Evolutionary conservation across 78 protist genomes (phyloP), one percentile per base, ranked within the genome.

Genomic region (Polysphondylium violaceum): DNA sequence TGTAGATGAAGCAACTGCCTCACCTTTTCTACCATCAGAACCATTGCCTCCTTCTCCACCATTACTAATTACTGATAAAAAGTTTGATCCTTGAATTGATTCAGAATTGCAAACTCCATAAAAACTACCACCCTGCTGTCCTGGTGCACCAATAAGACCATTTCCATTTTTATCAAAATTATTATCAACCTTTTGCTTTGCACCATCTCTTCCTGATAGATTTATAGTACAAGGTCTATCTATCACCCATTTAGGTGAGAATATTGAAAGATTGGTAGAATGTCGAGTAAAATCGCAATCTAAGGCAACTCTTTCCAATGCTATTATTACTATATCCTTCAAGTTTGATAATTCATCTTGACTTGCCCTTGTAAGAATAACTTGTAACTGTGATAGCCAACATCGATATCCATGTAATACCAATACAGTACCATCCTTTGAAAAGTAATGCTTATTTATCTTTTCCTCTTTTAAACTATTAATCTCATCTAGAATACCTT

Each of bases 11-110:
- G n/a, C n/a, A n/a, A n/a, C n/a, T n/a, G n/a, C n/a, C n/a, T 11
- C 53, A 58, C 64, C 14, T 21, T 21, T n/a, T 21, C 64, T n/a
- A 58, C 64, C 14, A 58, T 21, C 64, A 19, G 8, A 14, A 58
- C 64, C 64, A 58, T 58, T 58, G 19, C 64, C 14, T 19, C 64
- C 64, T 14, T 21, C 19, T 19, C 23, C 64, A 58, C 64, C 64
- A 58, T 47, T 47, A 11, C 53, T 14, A 47, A 47, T 47, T 14
- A 47, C 53, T 47, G 53, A 47, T 47, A 47, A 11, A 47, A 14
- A 14, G 8, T 47, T 47, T 47, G 11, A 11, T 14, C 11, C 11
- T 14, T 11, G 23, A 47, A 47, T 14, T 14, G 11, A 8, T 11
- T 47, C 53, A 47, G n/a, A n/a, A n/a, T n/a, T n/a, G n/a, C 53